These are phyloP conservation scores for Anisodus acutangulus DNA, from an alignment of 257 asterid species.

Conservation along the genomic window DNA sequence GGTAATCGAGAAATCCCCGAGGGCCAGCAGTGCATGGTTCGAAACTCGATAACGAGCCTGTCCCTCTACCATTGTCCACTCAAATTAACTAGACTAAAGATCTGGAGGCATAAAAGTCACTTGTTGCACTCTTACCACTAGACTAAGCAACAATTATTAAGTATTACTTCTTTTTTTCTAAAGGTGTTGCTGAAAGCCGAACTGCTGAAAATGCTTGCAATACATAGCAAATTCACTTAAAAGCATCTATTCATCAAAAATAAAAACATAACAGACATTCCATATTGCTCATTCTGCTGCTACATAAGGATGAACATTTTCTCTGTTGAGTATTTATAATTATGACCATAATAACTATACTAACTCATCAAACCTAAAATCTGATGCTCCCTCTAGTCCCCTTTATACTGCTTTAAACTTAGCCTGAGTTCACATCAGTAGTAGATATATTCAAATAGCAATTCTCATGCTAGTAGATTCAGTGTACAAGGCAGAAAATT, in stretches of 20 bases:
- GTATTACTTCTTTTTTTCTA: background rate
- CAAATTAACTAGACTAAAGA: background rate
- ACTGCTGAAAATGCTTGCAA: background rate
- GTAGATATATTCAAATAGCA: no score
- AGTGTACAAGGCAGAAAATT: no score
- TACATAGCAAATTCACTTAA: background rate
- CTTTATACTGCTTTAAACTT: no score
- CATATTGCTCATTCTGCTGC: background rate
- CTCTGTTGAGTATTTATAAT: background rate
- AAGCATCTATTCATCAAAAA: background rate
- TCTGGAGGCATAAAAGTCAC: background rate
- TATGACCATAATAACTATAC: background rate
- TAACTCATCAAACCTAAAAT: background rate
- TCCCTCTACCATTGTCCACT: slow-evolving; percentile 2
- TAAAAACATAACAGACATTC: background rate
- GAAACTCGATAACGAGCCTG: background rate
- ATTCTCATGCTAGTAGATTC: no score
- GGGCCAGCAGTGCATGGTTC: background rate
- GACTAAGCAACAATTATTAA: background rate
- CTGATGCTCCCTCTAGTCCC: background rate
- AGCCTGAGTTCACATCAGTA: no score
- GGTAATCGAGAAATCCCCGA: background rate
- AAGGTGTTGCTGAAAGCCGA: background rate
- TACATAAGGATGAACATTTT: slow-evolving; percentile 4
- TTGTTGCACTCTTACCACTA: background rate